Evolutionary conservation across 73 alveolate genomes (phyloP).

Genomic region (Paramecium pentaurelia): DNA sequence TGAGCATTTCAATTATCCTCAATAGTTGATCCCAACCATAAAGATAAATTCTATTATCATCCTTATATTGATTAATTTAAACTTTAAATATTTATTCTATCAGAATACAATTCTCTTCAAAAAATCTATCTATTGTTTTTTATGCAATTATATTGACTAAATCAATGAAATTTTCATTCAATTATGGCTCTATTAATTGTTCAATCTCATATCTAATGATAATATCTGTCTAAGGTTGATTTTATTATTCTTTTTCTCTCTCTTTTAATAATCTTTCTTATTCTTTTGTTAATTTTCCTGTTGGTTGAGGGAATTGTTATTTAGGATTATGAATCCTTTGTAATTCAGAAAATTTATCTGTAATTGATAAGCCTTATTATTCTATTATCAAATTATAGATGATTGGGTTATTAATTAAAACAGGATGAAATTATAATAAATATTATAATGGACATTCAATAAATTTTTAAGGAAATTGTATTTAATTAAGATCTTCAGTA

Average conservation of each 20-base stretch:
- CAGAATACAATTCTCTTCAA: background rate
- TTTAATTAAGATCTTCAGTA: background rate
- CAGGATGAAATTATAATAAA: background rate
- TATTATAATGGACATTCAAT: conserved; percentile 1
- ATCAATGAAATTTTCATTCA: background rate
- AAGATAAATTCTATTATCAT: background rate
- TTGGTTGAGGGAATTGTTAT: background rate
- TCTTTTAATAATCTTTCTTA: background rate
- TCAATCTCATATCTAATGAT: background rate
- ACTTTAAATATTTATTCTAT: background rate
- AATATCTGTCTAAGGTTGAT: background rate
- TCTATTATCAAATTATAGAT: background rate
- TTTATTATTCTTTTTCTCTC: background rate
- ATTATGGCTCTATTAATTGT: background rate
- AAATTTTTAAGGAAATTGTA: background rate
- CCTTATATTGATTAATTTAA: background rate
- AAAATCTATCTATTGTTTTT: background rate
- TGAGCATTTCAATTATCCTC: background rate
- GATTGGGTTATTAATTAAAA: background rate
- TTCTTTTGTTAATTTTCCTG: background rate
- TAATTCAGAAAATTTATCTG: background rate
- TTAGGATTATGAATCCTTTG: background rate
- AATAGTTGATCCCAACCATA: background rate
- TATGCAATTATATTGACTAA: background rate
- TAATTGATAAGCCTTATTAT: background rate